Conservation (phyloP, 2,329 filamentous ascomycete species). For the Trichoderma sp. region DNA sequence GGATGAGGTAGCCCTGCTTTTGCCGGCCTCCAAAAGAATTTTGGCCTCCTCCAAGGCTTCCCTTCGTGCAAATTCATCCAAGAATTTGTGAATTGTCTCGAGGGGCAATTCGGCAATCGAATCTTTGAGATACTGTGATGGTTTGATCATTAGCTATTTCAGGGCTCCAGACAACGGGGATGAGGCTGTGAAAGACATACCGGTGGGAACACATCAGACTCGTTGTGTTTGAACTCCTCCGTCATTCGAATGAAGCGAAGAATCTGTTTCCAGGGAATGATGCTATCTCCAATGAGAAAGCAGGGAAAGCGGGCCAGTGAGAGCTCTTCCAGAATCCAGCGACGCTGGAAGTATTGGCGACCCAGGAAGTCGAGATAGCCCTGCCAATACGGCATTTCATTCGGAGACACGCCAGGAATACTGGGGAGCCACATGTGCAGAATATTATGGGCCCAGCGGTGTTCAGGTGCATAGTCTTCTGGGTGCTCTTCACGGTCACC, state of each 20-base stretch:
- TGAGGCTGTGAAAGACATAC: not conserved
- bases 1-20: constrained; percentile 20
- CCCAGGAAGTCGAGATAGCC: constrained; percentile 20
- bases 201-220: not conserved
- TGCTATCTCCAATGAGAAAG: constrained; percentile 22
- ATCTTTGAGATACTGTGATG: constrained; percentile 10
- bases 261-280: constrained; percentile 22
- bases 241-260: constrained; percentile 20
- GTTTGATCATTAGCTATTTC: not conserved
- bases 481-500: constrained; percentile 20
- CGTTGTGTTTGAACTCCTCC: constrained; percentile 22
- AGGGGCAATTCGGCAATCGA: constrained; percentile 20
- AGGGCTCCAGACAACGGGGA: no score
- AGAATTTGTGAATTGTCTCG: constrained; percentile 21
- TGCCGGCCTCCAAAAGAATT: constrained; percentile 20
- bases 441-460: constrained; percentile 15
- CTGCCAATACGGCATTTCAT: constrained; percentile 16
- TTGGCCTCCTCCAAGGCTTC: constrained; percentile 20
- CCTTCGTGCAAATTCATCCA: constrained; percentile 19
- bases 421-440: constrained; percentile 4
- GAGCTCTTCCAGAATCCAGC: constrained; percentile 22
- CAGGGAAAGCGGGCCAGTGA: constrained; percentile 18
- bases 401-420: not conserved
- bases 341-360: constrained; percentile 22
- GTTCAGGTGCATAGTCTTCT: constrained; percentile 10